phyloP scores from a whole-genome alignment of 2,329 filamentous ascomycete species.

The Pseudonectria foliicola region DNA sequence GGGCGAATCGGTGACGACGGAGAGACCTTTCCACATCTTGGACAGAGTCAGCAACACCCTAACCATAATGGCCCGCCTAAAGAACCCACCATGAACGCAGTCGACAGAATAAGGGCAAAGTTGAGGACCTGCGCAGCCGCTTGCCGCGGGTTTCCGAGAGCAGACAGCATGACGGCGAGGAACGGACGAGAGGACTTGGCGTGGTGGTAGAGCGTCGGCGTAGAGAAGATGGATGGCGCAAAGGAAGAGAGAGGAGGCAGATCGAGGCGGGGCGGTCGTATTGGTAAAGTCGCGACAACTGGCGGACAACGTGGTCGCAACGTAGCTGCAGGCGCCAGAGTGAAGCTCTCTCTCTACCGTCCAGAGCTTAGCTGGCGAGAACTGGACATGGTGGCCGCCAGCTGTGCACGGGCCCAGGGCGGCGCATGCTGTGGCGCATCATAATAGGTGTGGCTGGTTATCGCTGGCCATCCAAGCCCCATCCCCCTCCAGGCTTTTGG shows the following conservation, averaged over 20 bases:
- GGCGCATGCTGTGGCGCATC: conserved; percentile 5
- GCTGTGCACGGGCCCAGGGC: conserved; percentile 8
- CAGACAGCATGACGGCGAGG: conserved; percentile 52
- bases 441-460: conserved; percentile 3
- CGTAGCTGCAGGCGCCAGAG: background rate
- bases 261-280: too few relatives aligned
- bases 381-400: conserved; percentile 23
- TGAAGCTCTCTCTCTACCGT: background rate
- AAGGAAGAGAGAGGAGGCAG: background rate
- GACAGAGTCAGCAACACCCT: background rate
- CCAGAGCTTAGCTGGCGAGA: conserved; percentile 11
- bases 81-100: conserved; percentile 71
- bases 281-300: too few relatives aligned
- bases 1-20: conserved; percentile 66
- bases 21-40: conserved; percentile 81
- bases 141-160: conserved; percentile 70
- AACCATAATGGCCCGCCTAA: background rate
- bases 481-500: too few relatives aligned
- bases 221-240: background rate
- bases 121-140: conserved; percentile 77
- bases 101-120: conserved; percentile 83
- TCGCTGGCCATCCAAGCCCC: too few relatives aligned
- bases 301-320: too few relatives aligned
- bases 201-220: background rate
- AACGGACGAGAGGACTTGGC: background rate